phyloP scores from a whole-genome alignment of 73 alveolate species.

The Symbiodinium natans region DNA sequence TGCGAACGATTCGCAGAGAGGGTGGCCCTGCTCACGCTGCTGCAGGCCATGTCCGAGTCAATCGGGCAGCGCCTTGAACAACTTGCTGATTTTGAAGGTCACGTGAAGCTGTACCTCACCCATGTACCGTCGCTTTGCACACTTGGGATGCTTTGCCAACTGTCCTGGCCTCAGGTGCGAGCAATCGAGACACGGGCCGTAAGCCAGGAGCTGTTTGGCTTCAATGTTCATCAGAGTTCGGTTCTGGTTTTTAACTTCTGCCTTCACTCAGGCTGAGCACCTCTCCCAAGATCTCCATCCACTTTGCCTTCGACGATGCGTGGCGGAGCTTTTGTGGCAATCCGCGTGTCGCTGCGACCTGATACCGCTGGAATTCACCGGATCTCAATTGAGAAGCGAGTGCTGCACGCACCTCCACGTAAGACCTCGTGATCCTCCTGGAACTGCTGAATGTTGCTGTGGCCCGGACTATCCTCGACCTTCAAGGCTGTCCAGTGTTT shows the following conservation, averaged over 20 bases:
- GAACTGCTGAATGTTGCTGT: no score
- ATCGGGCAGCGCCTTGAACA: background rate
- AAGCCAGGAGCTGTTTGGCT: no score
- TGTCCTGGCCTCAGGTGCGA: background rate
- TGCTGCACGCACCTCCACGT: no score
- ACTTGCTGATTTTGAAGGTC: background rate
- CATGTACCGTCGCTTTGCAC: background rate
- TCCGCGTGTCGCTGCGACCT: background rate
- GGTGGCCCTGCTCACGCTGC: background rate
- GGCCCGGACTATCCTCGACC: no score
- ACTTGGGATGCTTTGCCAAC: background rate
- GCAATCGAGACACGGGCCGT: no score
- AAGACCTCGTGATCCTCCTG: no score
- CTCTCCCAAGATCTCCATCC: background rate
- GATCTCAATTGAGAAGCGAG: no score
- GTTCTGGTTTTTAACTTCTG: no score
- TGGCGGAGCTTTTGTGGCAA: background rate
- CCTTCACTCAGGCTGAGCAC: background rate
- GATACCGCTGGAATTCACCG: no score
- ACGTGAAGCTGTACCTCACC: background rate
- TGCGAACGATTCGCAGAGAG: background rate
- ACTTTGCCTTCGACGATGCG: background rate
- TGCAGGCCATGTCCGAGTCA: background rate
- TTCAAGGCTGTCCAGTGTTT: no score
- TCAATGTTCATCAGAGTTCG: no score